Base-by-base conservation (phyloP, 2,329 filamentous ascomycete species). In the Geosmithia flava region DNA sequence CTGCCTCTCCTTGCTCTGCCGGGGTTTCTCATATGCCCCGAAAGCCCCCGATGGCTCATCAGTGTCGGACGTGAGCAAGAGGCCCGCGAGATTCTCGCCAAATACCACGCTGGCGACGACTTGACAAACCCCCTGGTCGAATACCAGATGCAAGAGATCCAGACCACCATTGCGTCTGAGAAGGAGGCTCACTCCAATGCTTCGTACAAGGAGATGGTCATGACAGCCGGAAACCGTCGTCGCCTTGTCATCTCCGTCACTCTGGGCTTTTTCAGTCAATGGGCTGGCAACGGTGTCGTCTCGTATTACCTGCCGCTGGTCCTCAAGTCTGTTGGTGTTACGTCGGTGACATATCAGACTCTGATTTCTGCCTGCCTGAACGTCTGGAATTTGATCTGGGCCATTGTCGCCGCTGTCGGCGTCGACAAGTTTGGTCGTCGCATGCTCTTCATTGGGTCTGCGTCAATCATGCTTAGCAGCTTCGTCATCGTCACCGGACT, bases 71-170 rank as follows among this genome's bases (percentile, higher is more conserved):
- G 64, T 7, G 50, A 53, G 3, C 61, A 70, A 3, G 66, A 69
- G 20, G 56, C 57, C 60, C 50, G 59, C 1, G 23, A 51, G 2
- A 58, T 64, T 20, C 51, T 71, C 0, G 60, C 61, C 19, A 66
- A 64, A 40, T 71, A 68, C 51, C 70, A 73, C 47, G 64, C 62
- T 8, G 64, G 68, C 50, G 69, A 68, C 6, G 63, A 72, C 48
- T 51, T 50, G 30, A 56, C 50, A 44, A 56, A 47, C 29, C 54
- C 42, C n/a, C 53, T 53, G 5, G 57, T 54, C 39, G 51, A 47
- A 11, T 58, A 54, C 49, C 59, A 58, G 54, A 58, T 61, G 48
- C 50, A 54, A 8, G 58, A 64, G 50, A 64, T 65, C 53, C 47
- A 61, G 50, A 33, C 50, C 48, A 49, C 54, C 47, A 47, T 62